phyloP scores from a whole-genome alignment of 768 basidiomycete genomes.

The Auricularia sp. region DNA sequence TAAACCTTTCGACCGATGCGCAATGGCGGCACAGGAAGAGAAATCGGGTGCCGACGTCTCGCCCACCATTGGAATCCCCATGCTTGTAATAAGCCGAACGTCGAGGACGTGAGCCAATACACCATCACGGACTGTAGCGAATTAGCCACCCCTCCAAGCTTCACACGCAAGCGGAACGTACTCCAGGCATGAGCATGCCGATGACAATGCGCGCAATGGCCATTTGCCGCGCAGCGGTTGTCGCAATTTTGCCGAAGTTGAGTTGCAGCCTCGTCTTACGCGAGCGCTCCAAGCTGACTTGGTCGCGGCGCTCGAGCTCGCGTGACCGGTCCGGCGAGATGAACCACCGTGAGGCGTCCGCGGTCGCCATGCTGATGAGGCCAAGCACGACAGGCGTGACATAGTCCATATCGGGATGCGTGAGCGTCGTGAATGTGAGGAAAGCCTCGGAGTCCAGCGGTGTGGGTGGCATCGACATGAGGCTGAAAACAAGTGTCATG shows the following conservation, averaged over 20 bases:
- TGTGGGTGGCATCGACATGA: slow-evolving; percentile 44
- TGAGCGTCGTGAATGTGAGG: slow-evolving; percentile 57
- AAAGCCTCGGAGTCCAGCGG: slow-evolving; percentile 73
- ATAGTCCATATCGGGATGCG: slow-evolving; percentile 62
- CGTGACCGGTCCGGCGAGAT: slow-evolving; percentile 35
- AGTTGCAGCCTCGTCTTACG: slow-evolving; percentile 35
- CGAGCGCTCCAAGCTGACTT: slow-evolving; percentile 23
- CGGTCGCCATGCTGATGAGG: slow-evolving; percentile 65
- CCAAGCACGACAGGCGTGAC: slow-evolving; percentile 62
- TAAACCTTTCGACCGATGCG: slow-evolving; percentile 8
- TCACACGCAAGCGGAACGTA: slow-evolving; percentile 23
- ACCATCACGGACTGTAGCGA: slow-evolving; percentile 47
- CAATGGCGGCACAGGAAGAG: neutral
- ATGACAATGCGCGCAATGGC: slow-evolving; percentile 60
- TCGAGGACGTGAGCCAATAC: slow-evolving; percentile 71
- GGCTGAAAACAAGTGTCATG: slow-evolving; percentile 47
- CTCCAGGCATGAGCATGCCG: slow-evolving; percentile 62
- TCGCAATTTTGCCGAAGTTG: slow-evolving; percentile 41
- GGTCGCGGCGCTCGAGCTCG: slow-evolving; percentile 39
- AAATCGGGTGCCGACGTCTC: slow-evolving; percentile 22
- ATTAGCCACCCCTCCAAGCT: slow-evolving; percentile 6
- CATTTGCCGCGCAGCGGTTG: slow-evolving; percentile 41
- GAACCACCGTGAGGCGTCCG: slow-evolving; percentile 69
- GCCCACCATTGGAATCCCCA: slow-evolving; percentile 65
- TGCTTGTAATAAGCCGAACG: slow-evolving; percentile 63